These are phyloP conservation scores for Scheffersomyces insectosa DNA, from an alignment of 1,139 yeast genomes.

Conservation along the genomic window DNA sequence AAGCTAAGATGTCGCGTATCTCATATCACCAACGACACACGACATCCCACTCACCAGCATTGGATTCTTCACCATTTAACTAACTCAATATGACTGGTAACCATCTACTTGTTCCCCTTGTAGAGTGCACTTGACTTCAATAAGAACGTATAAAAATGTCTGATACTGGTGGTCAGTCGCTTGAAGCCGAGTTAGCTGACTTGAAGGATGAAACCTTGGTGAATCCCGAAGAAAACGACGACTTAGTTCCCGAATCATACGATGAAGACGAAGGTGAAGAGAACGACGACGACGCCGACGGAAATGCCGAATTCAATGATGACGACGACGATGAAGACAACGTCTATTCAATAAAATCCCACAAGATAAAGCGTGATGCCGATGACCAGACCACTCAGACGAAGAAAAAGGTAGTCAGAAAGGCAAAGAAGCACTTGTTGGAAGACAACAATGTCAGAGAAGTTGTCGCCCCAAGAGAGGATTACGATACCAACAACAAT, in stretches of 20 bases:
- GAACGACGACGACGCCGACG: slow-evolving; percentile 9
- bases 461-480: slow-evolving; percentile 3
- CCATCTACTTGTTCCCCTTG: too few relatives aligned
- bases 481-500: slow-evolving; percentile 14
- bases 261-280: slow-evolving; percentile 10
- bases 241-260: slow-evolving; percentile 1
- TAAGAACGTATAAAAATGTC: background rate
- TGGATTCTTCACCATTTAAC: too few relatives aligned
- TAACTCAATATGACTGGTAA: too few relatives aligned
- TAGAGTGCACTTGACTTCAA: too few relatives aligned
- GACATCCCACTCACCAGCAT: too few relatives aligned
- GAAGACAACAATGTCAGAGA: slow-evolving; percentile 3
- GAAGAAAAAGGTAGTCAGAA: slow-evolving; percentile 42
- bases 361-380: slow-evolving; percentile 22
- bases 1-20: too few relatives aligned
- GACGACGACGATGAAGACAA: slow-evolving; percentile 24
- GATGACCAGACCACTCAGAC: slow-evolving; percentile 21
- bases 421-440: slow-evolving; percentile 13
- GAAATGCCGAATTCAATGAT: slow-evolving; percentile 10
- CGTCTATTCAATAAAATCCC: slow-evolving; percentile 34
- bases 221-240: background rate
- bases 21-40: too few relatives aligned
- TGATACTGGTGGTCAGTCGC: slow-evolving; percentile 1
- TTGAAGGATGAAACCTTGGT: background rate
- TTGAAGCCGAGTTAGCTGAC: background rate